Conservation (phyloP, 192 early-diverging fungal genomes). For the Lunasporangiospora selenospora region DNA sequence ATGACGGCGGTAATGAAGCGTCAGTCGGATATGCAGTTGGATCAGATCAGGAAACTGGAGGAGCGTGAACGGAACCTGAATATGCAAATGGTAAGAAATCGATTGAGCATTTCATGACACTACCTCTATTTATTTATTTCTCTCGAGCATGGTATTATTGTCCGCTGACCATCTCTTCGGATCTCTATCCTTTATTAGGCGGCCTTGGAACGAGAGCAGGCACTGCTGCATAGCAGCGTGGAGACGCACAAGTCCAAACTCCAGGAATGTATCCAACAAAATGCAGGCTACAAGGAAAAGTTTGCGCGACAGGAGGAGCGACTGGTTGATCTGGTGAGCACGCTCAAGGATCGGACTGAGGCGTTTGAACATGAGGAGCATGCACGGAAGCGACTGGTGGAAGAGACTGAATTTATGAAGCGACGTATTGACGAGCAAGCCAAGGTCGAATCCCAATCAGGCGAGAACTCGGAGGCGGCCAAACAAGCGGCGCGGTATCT, state of each 20-base stretch:
- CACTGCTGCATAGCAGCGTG: conserved; percentile 55
- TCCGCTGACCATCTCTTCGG: too few relatives aligned
- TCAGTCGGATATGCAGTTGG: conserved; percentile 85
- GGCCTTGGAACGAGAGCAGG: conserved; percentile 69
- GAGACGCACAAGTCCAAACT: conserved; percentile 59
- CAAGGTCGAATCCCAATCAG: conserved; percentile 62
- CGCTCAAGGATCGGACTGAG: conserved; percentile 72
- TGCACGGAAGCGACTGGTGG: conserved; percentile 61
- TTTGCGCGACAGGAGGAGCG: conserved; percentile 60
- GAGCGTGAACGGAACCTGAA: conserved; percentile 77
- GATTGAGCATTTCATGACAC: not conserved
- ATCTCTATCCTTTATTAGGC: conserved; percentile 26
- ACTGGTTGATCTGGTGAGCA: conserved; percentile 62
- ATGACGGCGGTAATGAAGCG: conserved; percentile 71
- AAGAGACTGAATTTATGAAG: conserved; percentile 63
- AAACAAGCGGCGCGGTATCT: conserved; percentile 51
- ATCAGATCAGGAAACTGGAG: conserved; percentile 80
- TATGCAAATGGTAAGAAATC: conserved; percentile 66
- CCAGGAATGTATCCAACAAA: conserved; percentile 65
- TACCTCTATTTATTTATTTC: not conserved
- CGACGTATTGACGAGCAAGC: conserved; percentile 68
- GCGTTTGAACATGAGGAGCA: conserved; percentile 64
- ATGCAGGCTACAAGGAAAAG: conserved; percentile 68
- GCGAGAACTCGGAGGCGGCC: conserved; percentile 16
- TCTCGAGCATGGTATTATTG: not conserved